Evolutionary conservation across 2,329 filamentous ascomycete species (phyloP).

Genomic region (Aspergillus transmontanensis): DNA sequence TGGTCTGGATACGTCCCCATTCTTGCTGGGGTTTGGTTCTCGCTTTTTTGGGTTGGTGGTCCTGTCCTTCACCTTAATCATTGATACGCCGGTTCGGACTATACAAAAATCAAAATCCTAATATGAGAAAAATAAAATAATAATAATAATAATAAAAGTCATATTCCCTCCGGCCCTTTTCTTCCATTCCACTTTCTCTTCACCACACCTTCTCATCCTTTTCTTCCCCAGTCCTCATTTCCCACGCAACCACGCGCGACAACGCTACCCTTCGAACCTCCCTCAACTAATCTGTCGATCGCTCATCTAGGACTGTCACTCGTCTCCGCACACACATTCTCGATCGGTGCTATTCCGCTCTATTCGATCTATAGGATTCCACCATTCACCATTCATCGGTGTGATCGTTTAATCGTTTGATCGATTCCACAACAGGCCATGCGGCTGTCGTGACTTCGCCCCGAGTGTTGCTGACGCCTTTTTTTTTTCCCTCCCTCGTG

Average conservation of each 20-base stretch:
- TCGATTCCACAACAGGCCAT: neutral
- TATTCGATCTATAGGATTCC: neutral
- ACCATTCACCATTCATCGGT: neutral
- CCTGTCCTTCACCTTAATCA: constrained; percentile 6
- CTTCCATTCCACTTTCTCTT: neutral
- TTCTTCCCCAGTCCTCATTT: neutral
- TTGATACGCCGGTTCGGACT: constrained; percentile 7
- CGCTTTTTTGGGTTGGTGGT: neutral
- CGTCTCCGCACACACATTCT: neutral
- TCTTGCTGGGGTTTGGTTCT: constrained; percentile 15
- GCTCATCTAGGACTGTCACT: neutral
- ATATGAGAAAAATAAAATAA: constrained; percentile 6
- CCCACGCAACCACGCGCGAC: neutral
- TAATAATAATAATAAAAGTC: neutral
- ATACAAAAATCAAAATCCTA: constrained; percentile 1
- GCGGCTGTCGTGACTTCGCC: neutral
- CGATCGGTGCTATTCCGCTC: neutral
- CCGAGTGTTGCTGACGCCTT: neutral
- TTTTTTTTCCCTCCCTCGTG: neutral
- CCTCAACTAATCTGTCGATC: neutral
- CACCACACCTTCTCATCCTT: neutral
- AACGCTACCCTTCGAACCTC: neutral
- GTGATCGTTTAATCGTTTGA: neutral
- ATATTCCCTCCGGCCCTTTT: neutral
- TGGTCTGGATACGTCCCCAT: constrained; percentile 23